Base-by-base conservation (phyloP, 2,329 filamentous ascomycete species). In the Ceratocystis albifundus region DNA sequence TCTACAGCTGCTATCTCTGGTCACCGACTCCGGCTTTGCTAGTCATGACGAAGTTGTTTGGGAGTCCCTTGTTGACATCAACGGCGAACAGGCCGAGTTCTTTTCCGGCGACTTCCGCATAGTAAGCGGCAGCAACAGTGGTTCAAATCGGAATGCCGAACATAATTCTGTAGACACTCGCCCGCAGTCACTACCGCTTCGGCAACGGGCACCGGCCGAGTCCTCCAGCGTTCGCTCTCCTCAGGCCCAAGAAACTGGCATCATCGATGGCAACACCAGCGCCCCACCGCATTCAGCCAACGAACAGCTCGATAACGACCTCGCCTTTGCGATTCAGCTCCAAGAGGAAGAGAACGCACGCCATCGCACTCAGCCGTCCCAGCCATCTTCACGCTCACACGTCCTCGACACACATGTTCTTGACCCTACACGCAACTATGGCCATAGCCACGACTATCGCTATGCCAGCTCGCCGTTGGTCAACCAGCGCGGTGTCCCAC, bases 271-370 rank as follows among this genome's bases (percentile, higher is more conserved):
- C 32, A 30, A 28, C 28, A 4, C 17, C 32, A 64, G 59, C 28
- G 62, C 57, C 6, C 75, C 77, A 30, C 78, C 77, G 1, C 86
- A 84, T 85, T 83, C 82, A 0, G 82, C 84, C 0, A 76, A 80
- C 69, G 80, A 87, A 76, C 82, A 95, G 78, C 85, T 96, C 76
- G 92, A 96, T 71, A 85, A 92, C 68, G 89, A 94, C 68, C 77
- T 96, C 36, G 94, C 94, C 0, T 80, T 97, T 2, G 92, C 93
- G 0, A 80, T 99, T 5, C 94, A 97, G 73, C 82, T 96, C 0
- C 93, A 97, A 74, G 94, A 97, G 72, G 91, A 96, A 73, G 93
- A 97, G 74, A 90, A 96, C 69, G 86, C 90, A 71, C 82, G 85
- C 15, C 84, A 91, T 69, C 82, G 83, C n/a, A 71, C 77, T 4